phyloP scores from a whole-genome alignment of 305 asterid species.

The Fraxinus xanthoxyloides region DNA sequence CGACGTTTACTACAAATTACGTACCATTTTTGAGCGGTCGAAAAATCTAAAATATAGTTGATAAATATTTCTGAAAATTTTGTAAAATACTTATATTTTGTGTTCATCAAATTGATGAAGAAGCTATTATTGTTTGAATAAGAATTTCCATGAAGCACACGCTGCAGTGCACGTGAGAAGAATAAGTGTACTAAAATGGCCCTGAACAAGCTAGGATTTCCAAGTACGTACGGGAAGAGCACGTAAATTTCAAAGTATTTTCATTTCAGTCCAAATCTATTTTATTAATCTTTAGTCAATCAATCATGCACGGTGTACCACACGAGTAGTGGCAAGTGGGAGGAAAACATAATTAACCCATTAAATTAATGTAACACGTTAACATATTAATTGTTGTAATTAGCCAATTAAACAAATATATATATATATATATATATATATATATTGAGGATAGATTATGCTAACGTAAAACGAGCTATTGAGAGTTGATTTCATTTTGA shows the following conservation, averaged over 20 bases:
- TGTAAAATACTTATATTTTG: no score
- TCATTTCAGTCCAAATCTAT: background rate
- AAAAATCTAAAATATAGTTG: background rate
- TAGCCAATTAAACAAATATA: background rate
- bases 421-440: no score
- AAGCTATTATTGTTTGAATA: background rate
- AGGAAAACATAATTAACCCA: background rate
- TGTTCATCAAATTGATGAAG: no score
- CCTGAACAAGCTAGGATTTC: background rate
- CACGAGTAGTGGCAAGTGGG: background rate
- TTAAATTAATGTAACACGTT: background rate
- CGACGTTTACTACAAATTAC: background rate
- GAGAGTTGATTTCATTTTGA: background rate
- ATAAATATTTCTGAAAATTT: background rate
- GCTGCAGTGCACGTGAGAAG: constrained; percentile 31
- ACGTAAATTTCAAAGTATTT: background rate
- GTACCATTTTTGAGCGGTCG: background rate
- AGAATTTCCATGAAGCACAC: constrained; percentile 17
- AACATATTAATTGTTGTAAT: background rate
- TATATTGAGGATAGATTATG: background rate
- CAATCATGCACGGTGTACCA: background rate
- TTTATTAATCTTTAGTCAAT: background rate
- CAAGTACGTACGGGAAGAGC: background rate
- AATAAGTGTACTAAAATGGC: background rate
- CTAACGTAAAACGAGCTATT: background rate